Evolutionary conservation across 257 asterid genomes (phyloP), one percentile per base, ranked within the genome.

Genomic region (Linderniella brevidens): DNA sequence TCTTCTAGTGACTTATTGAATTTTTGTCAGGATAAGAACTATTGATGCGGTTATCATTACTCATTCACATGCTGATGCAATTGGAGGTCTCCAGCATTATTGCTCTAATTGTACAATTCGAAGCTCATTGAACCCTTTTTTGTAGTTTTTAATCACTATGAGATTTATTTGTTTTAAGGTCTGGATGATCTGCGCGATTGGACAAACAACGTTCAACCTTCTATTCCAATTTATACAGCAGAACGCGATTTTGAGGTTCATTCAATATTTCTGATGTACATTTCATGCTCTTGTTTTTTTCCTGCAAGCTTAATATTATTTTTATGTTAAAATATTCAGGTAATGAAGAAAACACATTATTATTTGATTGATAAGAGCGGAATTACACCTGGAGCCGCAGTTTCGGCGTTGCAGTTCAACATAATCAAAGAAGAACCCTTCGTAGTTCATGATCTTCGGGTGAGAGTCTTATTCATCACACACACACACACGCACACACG

Each of bases 61-160:
- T 64, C 96, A 90, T 79, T 90, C 96, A 69, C 98, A 90, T 81
- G 98, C 98, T 75, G 96, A 90, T 81, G 96, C 98, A 63, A 90
- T 80, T 61, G 98, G 96, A 90, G 98, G 98, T 88, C 82, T 76
- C 77, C 76, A 63, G 56, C 64, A 59, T 63, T 62, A 53, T 65
- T 55, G 58, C 73, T 52, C 58, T 56, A 48, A 43, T 43, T 13
- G 32, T 25, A 25, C 32, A 25, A 25, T 25, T 62, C 47, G 19
- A 56, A 46, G 63, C 45, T 56, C 65, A 13, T 59, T 50, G 15
- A 42, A 41, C 32, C 32, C n/a, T n/a, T 25, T 25, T 2, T 25
- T 25, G 6, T 25, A 25, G 32, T 25, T 25, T 25, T 25, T 25
- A 2, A 25, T 43, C 19, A 18, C 1, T 13, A 13, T 8, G 19